phyloP scores from a whole-genome alignment of 2,329 filamentous ascomycete species.

The Pseudocercospora ulei region DNA sequence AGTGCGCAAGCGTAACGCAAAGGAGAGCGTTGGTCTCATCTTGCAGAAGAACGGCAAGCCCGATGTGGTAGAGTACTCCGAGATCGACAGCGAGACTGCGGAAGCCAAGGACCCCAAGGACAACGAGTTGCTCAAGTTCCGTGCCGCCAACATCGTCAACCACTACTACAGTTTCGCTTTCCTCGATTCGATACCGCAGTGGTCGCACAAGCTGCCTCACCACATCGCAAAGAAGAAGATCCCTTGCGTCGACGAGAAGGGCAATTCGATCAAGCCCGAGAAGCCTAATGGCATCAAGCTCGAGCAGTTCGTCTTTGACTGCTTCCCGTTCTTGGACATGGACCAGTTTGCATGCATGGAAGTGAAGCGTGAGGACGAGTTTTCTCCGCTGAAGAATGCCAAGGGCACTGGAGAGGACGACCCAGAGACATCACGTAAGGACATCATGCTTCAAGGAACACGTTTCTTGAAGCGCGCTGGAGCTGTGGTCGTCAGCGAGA shows the following conservation, averaged over 20 bases:
- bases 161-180: constrained; percentile 97
- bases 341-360: constrained; percentile 91
- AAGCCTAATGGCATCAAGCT: constrained; percentile 98
- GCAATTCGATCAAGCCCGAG: constrained; percentile 75
- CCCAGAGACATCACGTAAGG: constrained; percentile 78
- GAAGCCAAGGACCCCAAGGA: constrained; percentile 79
- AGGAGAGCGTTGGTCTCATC: constrained; percentile 90
- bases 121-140: constrained; percentile 77
- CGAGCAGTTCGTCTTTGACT: constrained; percentile 98
- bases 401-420: constrained; percentile 82
- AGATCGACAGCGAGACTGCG: constrained; percentile 57
- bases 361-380: constrained; percentile 93
- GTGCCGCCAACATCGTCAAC: constrained; percentile 98
- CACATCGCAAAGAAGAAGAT: constrained; percentile 99
- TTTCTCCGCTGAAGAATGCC: constrained; percentile 91
- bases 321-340: constrained; percentile 80
- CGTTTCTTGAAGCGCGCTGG: constrained; percentile 77
- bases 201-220: constrained; percentile 78
- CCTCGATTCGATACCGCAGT: constrained; percentile 79
- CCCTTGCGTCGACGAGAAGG: constrained; percentile 64
- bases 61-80: constrained; percentile 96
- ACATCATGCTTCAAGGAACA: constrained; percentile 82
- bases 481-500: constrained; percentile 59
- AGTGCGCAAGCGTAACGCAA: constrained; percentile 94
- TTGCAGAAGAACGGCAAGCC: constrained; percentile 90